phyloP scores from a whole-genome alignment of 2,329 filamentous ascomycete species.

The Penicillium sp. region DNA sequence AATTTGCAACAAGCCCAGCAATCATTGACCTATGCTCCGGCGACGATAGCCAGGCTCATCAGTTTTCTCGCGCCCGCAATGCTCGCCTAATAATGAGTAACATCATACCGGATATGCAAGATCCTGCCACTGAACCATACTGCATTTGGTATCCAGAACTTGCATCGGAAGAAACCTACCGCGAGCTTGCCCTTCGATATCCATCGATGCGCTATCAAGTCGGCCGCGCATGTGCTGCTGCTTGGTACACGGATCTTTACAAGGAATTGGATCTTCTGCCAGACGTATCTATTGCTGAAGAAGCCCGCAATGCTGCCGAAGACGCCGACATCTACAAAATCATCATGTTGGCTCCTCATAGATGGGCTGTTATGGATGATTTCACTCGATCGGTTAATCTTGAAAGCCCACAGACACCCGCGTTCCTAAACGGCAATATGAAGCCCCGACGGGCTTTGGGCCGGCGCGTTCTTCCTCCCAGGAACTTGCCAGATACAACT shows the following conservation, averaged over 20 bases:
- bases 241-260: conserved; percentile 20
- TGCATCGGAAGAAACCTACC: conserved; percentile 39
- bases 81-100: conserved; percentile 22
- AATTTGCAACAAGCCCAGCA: conserved; percentile 14
- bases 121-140: conserved; percentile 34
- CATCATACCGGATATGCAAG: conserved; percentile 29
- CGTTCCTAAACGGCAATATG: not conserved
- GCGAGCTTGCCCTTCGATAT: conserved; percentile 32
- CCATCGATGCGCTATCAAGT: conserved; percentile 26
- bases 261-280: conserved; percentile 3
- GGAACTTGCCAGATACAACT: conserved; percentile 10
- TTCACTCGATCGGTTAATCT: not conserved
- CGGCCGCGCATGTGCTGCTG: conserved; percentile 22
- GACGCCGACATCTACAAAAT: not conserved
- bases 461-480: conserved; percentile 1
- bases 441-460: conserved; percentile 15
- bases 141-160: conserved; percentile 46
- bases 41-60: conserved; percentile 9
- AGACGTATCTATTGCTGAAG: conserved; percentile 1
- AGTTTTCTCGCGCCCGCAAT: conserved; percentile 14
- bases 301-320: not conserved
- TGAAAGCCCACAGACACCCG: not conserved
- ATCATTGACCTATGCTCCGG: conserved; percentile 14
- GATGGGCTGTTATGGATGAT: not conserved
- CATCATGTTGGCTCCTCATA: not conserved